Conservation (phyloP, 306 rosid genomes). For the Senna siamea region DNA sequence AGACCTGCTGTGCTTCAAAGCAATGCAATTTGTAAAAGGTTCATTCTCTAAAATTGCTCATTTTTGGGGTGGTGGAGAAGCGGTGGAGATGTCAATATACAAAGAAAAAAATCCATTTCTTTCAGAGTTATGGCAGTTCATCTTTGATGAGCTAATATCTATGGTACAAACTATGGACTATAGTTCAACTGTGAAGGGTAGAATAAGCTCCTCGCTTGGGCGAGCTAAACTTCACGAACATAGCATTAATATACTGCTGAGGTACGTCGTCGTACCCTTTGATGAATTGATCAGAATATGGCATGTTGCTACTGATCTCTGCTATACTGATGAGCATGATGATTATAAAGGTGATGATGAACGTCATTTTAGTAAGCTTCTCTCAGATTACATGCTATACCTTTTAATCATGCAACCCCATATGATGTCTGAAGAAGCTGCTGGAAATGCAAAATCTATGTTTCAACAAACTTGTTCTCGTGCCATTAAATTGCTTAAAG, state of each 20-base stretch:
- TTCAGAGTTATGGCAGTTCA: background rate
- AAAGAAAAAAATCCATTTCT: constrained; percentile 9
- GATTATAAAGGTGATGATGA: too few relatives aligned
- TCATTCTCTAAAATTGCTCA: background rate
- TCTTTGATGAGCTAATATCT: background rate
- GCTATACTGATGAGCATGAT: background rate
- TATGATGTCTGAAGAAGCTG: background rate
- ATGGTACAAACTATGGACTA: background rate
- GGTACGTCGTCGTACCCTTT: too few relatives aligned
- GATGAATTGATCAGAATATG: too few relatives aligned
- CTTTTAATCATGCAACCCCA: background rate
- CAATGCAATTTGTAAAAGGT: background rate
- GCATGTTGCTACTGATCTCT: constrained; percentile 29
- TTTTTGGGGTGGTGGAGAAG: background rate
- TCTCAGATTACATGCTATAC: background rate
- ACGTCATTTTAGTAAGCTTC: background rate
- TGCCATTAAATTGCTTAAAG: background rate
- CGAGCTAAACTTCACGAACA: background rate
- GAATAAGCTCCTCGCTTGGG: too few relatives aligned
- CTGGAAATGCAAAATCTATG: too few relatives aligned
- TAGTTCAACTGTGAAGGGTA: too few relatives aligned
- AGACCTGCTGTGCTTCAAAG: background rate
- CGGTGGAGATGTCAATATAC: background rate
- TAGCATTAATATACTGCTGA: background rate
- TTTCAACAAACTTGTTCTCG: background rate